Base-by-base conservation (phyloP, 2,329 filamentous ascomycete genomes). In the Aotearoamyces nothofagi region DNA sequence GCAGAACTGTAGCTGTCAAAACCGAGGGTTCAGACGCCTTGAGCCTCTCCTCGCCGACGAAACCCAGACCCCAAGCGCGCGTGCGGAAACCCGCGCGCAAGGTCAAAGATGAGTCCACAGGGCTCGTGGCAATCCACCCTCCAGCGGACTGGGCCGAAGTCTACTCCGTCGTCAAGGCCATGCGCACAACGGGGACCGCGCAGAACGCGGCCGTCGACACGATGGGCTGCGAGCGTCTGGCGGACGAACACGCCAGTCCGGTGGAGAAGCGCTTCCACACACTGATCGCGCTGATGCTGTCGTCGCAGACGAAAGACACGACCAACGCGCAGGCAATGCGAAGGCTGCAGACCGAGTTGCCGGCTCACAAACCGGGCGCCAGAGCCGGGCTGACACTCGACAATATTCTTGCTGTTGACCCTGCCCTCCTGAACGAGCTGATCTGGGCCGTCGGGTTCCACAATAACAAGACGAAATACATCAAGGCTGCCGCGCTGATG, bases 191-290 rank as follows among this genome's bases (percentile, higher is more conserved):
- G 0, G 64, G 62, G 3, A 64, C 63, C 5, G 56, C 78, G 49
- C 49, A 67, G 58, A 54, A 78, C 66, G 90, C 90, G 1, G 80
- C 87, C 1, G 90, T 98, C 8, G 90, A 98, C 52, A 96, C 87
- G 0, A 94, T 96, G 86, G 90, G 90, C 8, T 98, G 90, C 54
- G 84, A 84, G 53, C 68, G 69, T 5, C 62, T 90, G 7, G 80
- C 79, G 3, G 58, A 69, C 31, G 56, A 63, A 26, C 52, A 45
- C 0, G 57, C 56, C 1, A 49, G 51, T 11, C 54, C 55, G 2
- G 51, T 59, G 31, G 67, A 77, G 33, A 65, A 66, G 42, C 60
- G 77, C 7, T 77, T 78, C 35, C 77, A 81, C 37, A 80, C 72
- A 0, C 58, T 82, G 10, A 59, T 77, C 13, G 63, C 75, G 0